Conservation (phyloP, 2,329 filamentous ascomycete genomes). For the Plectosphaerella sp. region DNA sequence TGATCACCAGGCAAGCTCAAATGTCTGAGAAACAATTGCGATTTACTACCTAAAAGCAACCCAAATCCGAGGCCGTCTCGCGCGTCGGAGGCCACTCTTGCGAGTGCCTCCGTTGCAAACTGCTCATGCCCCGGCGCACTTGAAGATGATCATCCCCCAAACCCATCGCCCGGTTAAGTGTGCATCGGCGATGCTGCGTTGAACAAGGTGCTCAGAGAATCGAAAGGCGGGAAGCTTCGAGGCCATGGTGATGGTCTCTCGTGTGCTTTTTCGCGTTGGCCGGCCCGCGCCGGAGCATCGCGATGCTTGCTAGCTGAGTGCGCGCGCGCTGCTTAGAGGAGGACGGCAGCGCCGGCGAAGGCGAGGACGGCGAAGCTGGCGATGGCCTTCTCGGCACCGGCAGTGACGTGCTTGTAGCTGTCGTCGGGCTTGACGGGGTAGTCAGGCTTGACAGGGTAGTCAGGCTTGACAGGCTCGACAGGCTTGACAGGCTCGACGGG, state of each 20-base stretch:
- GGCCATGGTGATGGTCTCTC: background rate
- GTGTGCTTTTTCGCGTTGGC: background rate
- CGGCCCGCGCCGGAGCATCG: background rate
- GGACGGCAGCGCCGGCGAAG: constrained; percentile 9
- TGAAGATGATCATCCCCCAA: background rate
- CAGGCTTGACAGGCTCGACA: background rate
- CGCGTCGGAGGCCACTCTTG: background rate
- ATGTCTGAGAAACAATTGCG: background rate
- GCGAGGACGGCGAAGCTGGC: constrained; percentile 11
- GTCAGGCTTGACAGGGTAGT: background rate
- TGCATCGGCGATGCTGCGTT: background rate
- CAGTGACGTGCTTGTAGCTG: background rate
- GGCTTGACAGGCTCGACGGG: constrained; percentile 1
- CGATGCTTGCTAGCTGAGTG: background rate
- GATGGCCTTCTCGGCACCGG: constrained; percentile 10
- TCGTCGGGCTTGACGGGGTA: background rate
- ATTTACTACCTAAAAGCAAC: background rate
- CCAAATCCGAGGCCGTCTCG: background rate
- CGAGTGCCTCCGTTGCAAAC: background rate
- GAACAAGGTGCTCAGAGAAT: background rate
- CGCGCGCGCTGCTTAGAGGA: constrained; percentile 6
- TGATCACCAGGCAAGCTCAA: background rate
- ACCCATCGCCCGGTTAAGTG: background rate
- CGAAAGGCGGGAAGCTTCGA: background rate
- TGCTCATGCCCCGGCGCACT: background rate